Evolutionary conservation across 2,329 filamentous ascomycete species (phyloP), one percentile per base, ranked within the genome.

Genomic region (Bipolaris oryzae): DNA sequence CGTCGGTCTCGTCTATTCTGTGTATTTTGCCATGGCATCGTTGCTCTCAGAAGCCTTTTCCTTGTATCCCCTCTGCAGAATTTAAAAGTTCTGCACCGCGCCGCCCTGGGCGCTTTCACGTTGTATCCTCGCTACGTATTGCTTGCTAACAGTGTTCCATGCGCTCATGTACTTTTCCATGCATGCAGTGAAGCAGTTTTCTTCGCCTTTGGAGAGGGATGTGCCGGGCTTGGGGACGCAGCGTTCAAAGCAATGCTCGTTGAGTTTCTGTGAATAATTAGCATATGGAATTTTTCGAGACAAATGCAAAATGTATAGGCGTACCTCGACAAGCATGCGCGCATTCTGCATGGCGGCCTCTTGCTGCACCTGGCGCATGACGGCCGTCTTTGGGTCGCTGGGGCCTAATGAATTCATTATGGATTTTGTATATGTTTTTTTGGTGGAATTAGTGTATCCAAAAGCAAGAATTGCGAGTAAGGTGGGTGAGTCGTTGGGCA

Each of bases 111-210:
- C 55, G 31, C 51, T 55, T 68, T 76, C 77, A 60, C 76, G 77
- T 71, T 83, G 80, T 74, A 83, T 77, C 66, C 80, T 70, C 25
- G 72, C 74, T 35, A 83, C 74, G 61, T 83, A 84, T 57, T 80
- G 77, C 69, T 78, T 76, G 60, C 76, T 79, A 23, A 83, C 81
- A 16, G 77, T 78, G 64, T 83, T 83, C 81, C 81, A 84, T 34
- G 78, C 74, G 34, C 74, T 71, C 81, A 84, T 83, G 74, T 84
- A 84, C 69, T 84, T 84, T 67, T 83, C 81, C 80, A 84, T 82
- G 74, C 82, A 84, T 41, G 73, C 61, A 18, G 78, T 79, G 67
- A 82, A 80, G 76, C 82, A 84, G 16, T 71, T 75, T 60, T 78
- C 70, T 67, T 84, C 82, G 71, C 77, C 75, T 44, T 77, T 79